Evolutionary conservation across 306 rosid genomes (phyloP).

Genomic region (Erythrophleum fordii): DNA sequence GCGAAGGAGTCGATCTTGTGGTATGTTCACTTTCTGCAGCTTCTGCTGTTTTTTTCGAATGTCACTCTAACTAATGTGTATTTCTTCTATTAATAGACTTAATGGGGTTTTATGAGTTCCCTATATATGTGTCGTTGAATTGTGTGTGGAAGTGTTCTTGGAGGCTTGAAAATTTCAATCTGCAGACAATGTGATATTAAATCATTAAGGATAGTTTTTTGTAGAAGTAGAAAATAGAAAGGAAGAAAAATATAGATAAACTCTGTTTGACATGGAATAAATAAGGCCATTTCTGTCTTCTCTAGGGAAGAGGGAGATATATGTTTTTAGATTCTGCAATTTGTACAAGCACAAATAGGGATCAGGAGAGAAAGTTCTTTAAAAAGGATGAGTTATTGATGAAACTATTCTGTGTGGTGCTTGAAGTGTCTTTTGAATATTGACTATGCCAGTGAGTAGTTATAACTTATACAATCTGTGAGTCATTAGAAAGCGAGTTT

Average conservation of each 20-base stretch:
- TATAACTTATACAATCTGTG: no score
- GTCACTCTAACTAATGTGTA: not conserved
- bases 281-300: no score
- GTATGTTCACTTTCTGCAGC: slow-evolving; percentile 42
- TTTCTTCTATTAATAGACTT: not conserved
- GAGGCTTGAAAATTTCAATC: not conserved
- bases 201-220: not conserved
- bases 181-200: not conserved
- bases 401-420: not conserved
- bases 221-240: not conserved
- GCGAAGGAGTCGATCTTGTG: slow-evolving; percentile 85
- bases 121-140: not conserved
- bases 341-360: no score
- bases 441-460: no score
- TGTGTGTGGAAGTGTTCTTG: not conserved
- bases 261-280: no score
- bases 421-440: no score
- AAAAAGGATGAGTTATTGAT: no score
- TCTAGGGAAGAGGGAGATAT: no score
- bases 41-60: not conserved
- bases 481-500: not conserved
- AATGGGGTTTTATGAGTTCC: not conserved
- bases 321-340: no score
- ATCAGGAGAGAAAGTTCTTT: no score
- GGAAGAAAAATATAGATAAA: no score